A percentile compares a stretch with the other conserved stretches of the same genome.
Evolutionary conservation across 2,329 filamentous ascomycete species (phyloP).

Genomic region (Paracoccidioides lutzii): DNA sequence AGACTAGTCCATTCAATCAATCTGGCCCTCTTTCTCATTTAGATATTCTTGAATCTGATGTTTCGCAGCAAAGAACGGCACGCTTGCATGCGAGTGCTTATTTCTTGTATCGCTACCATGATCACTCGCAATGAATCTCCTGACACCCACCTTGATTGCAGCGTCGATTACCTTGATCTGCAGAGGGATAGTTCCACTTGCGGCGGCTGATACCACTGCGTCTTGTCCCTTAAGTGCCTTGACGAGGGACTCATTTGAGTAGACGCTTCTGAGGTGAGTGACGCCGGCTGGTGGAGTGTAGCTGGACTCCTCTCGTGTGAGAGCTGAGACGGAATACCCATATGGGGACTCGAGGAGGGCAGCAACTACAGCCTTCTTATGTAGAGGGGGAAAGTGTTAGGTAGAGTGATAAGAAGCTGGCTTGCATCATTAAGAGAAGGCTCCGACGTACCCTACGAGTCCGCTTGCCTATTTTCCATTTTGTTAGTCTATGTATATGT

Average conservation of each 20-base stretch:
- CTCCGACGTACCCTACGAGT: not conserved
- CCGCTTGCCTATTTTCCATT: constrained; percentile 1
- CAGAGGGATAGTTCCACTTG: not conserved
- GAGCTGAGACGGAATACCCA: constrained; percentile 10
- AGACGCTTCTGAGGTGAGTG: constrained; percentile 12
- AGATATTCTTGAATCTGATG: constrained; percentile 8
- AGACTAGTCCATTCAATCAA: constrained; percentile 11
- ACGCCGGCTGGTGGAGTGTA: constrained; percentile 7
- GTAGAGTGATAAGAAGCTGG: not conserved
- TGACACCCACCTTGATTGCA: constrained; percentile 4
- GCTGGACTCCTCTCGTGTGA: constrained; percentile 9
- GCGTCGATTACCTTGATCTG: constrained; percentile 7
- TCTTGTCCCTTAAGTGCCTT: constrained; percentile 12
- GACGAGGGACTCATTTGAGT: constrained; percentile 12
- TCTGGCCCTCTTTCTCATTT: constrained; percentile 10
- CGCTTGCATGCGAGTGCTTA: not conserved
- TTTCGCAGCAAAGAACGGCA: constrained; percentile 9
- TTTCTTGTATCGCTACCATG: constrained; percentile 6
- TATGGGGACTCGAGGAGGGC: constrained; percentile 8
- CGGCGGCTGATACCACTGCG: constrained; percentile 13
- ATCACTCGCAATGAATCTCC: constrained; percentile 6
- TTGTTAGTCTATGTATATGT: not conserved
- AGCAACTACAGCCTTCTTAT: constrained; percentile 5
- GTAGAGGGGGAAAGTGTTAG: not conserved
- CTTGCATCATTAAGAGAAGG: not conserved